A percentile compares a stretch with the other conserved stretches of the same genome.
These are phyloP conservation scores for Postia placenta DNA, from an alignment of 768 basidiomycete genomes.

Conservation along the genomic window DNA sequence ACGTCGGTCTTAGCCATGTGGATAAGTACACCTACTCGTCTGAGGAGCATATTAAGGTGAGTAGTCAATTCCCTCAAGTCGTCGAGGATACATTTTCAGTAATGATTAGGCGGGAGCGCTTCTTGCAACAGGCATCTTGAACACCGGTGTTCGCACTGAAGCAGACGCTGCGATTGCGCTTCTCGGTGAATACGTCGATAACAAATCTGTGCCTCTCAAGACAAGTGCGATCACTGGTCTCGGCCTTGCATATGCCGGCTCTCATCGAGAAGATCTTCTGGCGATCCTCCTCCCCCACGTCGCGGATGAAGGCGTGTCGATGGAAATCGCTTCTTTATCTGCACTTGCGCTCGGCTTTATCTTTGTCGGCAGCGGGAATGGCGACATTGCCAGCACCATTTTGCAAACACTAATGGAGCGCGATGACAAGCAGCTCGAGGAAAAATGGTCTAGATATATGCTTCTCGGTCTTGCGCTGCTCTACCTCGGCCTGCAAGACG, in stretches of 20 bases:
- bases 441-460: slow-evolving; percentile 94
- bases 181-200: slow-evolving; percentile 84
- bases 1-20: slow-evolving; percentile 87
- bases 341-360: slow-evolving; percentile 91
- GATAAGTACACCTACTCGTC: slow-evolving; percentile 97
- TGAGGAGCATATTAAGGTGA: slow-evolving; percentile 92
- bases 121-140: slow-evolving; percentile 90
- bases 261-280: slow-evolving; percentile 82
- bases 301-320: slow-evolving; percentile 73
- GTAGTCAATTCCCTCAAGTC: background rate
- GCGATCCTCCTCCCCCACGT: slow-evolving; percentile 74
- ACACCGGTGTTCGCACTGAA: slow-evolving; percentile 84
- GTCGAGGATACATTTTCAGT: background rate
- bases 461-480: slow-evolving; percentile 83
- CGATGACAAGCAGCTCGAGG: slow-evolving; percentile 67
- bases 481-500: slow-evolving; percentile 89
- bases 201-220: slow-evolving; percentile 77
- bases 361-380: slow-evolving; percentile 92
- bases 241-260: slow-evolving; percentile 92
- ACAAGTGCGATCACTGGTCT: slow-evolving; percentile 89
- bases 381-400: slow-evolving; percentile 85
- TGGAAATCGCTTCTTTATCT: slow-evolving; percentile 85
- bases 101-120: slow-evolving; percentile 74
- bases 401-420: slow-evolving; percentile 89
- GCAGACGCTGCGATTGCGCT: slow-evolving; percentile 90